These are phyloP conservation scores for Fusarium phyllophilum DNA, from an alignment of 2,329 filamentous ascomycete genomes.

Conservation along the genomic window DNA sequence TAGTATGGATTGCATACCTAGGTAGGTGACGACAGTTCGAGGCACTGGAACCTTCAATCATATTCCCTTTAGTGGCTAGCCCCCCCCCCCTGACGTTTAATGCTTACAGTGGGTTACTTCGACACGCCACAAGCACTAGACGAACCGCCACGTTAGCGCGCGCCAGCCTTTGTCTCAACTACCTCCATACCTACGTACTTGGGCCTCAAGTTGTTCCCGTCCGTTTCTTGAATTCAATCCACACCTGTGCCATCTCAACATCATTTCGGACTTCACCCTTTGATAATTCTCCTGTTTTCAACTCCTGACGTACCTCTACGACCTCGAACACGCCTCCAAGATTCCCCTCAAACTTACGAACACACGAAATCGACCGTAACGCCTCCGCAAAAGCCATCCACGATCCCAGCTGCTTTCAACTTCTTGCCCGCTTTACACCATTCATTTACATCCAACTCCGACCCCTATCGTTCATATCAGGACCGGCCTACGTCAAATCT, in stretches of 20 bases:
- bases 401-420: slow-evolving; percentile 4
- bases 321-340: not conserved
- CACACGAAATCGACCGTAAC: not conserved
- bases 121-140: slow-evolving; percentile 40
- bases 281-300: slow-evolving; percentile 1
- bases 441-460: slow-evolving; percentile 6
- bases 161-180: slow-evolving; percentile 12
- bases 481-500: not conserved
- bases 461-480: slow-evolving; percentile 21
- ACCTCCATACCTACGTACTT: slow-evolving; percentile 4
- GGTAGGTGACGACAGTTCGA: not conserved
- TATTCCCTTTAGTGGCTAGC: not conserved
- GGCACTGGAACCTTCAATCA: not conserved
- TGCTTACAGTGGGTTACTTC: slow-evolving; percentile 28
- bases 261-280: slow-evolving; percentile 25
- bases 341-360: not conserved
- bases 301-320: slow-evolving; percentile 1
- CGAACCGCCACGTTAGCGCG: slow-evolving; percentile 41
- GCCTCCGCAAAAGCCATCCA: not conserved
- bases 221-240: slow-evolving; percentile 31
- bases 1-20: not conserved
- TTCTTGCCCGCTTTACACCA: slow-evolving; percentile 28
- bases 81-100: slow-evolving; percentile 10
- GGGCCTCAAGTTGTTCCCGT: slow-evolving; percentile 8
- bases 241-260: slow-evolving; percentile 15